A percentile compares a stretch with the other conserved stretches of the same genome.
Conservation (phyloP, 805 yeast genomes). For the Priceomyces castillae region DNA sequence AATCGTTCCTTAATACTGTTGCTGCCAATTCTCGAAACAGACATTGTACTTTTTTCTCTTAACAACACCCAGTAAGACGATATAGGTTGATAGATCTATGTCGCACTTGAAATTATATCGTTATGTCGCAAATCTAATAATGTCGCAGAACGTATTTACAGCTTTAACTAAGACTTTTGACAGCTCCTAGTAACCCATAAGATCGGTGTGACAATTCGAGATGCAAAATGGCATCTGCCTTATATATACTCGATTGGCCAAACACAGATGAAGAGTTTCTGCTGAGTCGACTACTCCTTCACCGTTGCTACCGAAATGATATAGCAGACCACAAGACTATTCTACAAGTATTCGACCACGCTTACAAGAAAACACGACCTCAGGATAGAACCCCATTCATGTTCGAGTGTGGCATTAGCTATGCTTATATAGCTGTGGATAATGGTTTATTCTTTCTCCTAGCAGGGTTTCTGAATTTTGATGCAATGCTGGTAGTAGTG, state of each 20-base stretch:
- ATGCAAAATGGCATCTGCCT: slow-evolving; percentile 29
- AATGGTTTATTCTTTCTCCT: slow-evolving; percentile 44
- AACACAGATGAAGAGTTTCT: slow-evolving; percentile 22
- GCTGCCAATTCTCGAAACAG: not conserved
- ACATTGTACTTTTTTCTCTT: not conserved
- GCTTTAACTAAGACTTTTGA: no score
- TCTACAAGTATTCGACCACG: slow-evolving; percentile 23
- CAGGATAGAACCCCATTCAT: slow-evolving; percentile 43
- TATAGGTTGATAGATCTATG: no score
- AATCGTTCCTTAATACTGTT: slow-evolving; percentile 5
- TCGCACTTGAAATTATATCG: no score
- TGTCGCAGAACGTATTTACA: no score
- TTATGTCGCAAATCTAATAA: no score
- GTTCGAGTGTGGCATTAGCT: slow-evolving; percentile 48
- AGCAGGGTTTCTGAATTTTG: slow-evolving; percentile 45
- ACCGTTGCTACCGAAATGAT: slow-evolving; percentile 33
- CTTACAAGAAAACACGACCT: slow-evolving; percentile 18
- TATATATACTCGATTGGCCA: slow-evolving; percentile 37
- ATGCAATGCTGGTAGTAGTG: slow-evolving; percentile 56
- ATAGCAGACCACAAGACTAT: slow-evolving; percentile 24
- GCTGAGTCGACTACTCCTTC: slow-evolving; percentile 32
- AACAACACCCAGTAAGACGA: no score
- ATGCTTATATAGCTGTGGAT: slow-evolving; percentile 48
- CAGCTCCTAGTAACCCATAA: no score
- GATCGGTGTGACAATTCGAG: no score